phyloP scores from a whole-genome alignment of 164 flowering plant genomes.

The Cinnamomum chago region DNA sequence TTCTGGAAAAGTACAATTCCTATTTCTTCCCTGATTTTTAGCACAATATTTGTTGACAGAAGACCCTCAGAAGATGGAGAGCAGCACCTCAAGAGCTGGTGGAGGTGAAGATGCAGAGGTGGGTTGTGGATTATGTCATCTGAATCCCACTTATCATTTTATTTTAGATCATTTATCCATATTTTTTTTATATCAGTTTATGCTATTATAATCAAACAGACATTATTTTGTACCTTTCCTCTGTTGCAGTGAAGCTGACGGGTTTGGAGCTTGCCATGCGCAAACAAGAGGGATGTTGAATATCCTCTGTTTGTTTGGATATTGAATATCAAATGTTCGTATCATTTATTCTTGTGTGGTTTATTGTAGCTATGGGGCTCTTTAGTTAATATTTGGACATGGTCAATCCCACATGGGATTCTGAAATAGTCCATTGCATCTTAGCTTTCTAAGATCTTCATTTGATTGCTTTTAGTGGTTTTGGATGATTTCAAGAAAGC shows the following conservation, averaged over 20 bases:
- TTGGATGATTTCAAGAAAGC: not conserved
- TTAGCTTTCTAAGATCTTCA: not conserved
- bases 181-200: not conserved
- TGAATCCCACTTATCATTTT: not conserved
- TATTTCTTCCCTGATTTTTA: not conserved
- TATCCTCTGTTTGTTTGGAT: not conserved
- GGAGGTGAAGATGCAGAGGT: slow-evolving; percentile 5
- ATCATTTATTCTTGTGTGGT: not conserved
- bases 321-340: too few relatives aligned
- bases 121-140: not conserved
- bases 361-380: not conserved
- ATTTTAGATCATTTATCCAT: not conserved
- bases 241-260: not conserved
- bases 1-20: not conserved
- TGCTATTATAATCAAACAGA: not conserved
- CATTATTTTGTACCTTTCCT: not conserved
- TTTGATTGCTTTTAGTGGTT: not conserved
- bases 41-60: slow-evolving; percentile 3
- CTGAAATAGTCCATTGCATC: not conserved
- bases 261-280: not conserved
- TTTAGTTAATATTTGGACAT: not conserved
- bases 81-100: slow-evolving; percentile 1
- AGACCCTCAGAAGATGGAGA: slow-evolving; percentile 3
- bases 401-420: not conserved
- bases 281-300: not conserved